These are phyloP conservation scores for Petunia hybrid DNA, from an alignment of 305 asterid genomes.

Conservation along the genomic window DNA sequence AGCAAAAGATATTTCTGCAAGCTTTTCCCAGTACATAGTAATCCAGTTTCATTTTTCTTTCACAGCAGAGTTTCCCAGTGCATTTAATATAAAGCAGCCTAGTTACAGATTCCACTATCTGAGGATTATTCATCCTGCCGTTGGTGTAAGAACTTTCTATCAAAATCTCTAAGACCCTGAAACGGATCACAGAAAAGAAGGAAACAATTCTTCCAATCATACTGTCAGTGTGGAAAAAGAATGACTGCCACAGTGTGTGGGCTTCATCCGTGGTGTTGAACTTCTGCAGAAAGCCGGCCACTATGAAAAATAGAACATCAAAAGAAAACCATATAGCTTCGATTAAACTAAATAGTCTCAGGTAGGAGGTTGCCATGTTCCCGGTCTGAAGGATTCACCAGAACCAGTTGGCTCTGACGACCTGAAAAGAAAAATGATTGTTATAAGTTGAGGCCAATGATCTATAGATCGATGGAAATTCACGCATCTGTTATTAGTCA, in stretches of 20 bases:
- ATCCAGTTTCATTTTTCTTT: not conserved
- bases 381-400: slow-evolving; percentile 86
- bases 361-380: slow-evolving; percentile 93
- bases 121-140: not conserved
- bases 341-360: slow-evolving; percentile 43
- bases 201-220: not conserved
- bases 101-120: not conserved
- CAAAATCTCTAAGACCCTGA: not conserved
- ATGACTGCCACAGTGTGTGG: not conserved
- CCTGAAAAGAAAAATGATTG: slow-evolving; percentile 50
- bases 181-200: not conserved
- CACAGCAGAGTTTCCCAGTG: not conserved
- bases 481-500: not conserved
- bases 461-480: not conserved
- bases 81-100: not conserved
- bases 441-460: not conserved
- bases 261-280: not conserved
- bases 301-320: not conserved
- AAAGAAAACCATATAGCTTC: not conserved
- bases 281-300: slow-evolving; percentile 3
- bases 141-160: not conserved
- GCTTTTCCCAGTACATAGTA: not conserved
- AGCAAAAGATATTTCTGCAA: not conserved
- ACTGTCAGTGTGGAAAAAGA: not conserved
- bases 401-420: slow-evolving; percentile 87